Base-by-base conservation (phyloP, 352 stramenopile species). In the Phytophthora pinifolia region DNA sequence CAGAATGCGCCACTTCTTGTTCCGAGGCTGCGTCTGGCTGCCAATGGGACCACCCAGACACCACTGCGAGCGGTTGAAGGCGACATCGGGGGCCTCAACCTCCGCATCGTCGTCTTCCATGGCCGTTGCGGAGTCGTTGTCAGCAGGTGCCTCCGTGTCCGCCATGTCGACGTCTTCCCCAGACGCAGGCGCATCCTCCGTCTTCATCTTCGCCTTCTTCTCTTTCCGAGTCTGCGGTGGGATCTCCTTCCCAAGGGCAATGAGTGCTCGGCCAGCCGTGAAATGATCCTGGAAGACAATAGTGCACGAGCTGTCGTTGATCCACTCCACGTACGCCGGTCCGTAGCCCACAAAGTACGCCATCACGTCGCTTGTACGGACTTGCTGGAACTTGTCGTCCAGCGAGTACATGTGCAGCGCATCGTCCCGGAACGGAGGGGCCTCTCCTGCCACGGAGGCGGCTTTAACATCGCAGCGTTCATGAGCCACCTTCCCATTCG, bases 281-380 rank as follows among this genome's bases (percentile, higher is more conserved):
- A 83, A 84, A 6, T 76, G 49, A 35, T 94, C 84, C 54, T 92
- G 64, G 53, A 94, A 94, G 18, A 94, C 79, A 14, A 94, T 63
- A 1, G 82, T 94, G 46, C 82, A 92, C 47, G 82, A 80, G 38
- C 78, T 90, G 68, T 94, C 82, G 68, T 94, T 92, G 62, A 92
- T 73, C 84, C 84, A 94, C 54, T 94, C 84, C 36, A 94, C 80
- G 65, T 94, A 94, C 17, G 81, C 89, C 12, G 84, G 84, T 0
- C 82, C 80, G 49, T 90, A 94, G 6, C 80, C 84, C 1, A 67
- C 55, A 50, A 94, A 94, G 44, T 92, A 94, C 34, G 62, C 74
- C 55, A 92, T 66, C 14, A 94, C 63, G 48, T 94, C 84, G 48
- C 67, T 88, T 39, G 82, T 92, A 35, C 84, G 80, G 15, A 94